phyloP scores from a whole-genome alignment of 2,329 filamentous ascomycete genomes.

The Diaporthe ampelina region DNA sequence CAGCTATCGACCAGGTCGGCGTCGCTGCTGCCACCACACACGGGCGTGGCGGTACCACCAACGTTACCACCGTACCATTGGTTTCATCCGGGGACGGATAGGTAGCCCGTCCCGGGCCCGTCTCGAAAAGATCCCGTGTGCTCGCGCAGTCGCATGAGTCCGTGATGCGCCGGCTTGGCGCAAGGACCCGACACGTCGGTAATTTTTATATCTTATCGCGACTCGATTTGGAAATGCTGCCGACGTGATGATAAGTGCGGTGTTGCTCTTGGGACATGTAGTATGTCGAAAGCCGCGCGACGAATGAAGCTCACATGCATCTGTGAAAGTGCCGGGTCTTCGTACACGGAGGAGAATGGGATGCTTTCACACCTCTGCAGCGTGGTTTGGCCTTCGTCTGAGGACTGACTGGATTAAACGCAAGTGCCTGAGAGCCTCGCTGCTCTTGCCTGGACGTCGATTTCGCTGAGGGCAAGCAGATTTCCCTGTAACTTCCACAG shows the following conservation, averaged over 20 bases:
- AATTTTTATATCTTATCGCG: not conserved
- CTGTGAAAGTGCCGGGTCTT: no score
- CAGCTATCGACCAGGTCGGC: not conserved
- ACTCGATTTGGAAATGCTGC: not conserved
- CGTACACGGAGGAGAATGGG: no score
- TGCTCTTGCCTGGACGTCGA: not conserved
- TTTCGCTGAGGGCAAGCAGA: not conserved
- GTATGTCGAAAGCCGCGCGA: not conserved
- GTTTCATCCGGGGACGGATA: slow-evolving; percentile 2
- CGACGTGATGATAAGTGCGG: not conserved
- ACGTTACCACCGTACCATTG: not conserved
- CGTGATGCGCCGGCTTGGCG: not conserved
- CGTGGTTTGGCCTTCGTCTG: no score
- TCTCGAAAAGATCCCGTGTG: slow-evolving; percentile 7
- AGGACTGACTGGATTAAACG: no score
- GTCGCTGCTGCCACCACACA: not conserved
- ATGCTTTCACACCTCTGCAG: no score
- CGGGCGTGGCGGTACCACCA: not conserved
- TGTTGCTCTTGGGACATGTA: no score
- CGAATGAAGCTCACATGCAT: no score
- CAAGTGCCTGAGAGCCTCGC: no score
- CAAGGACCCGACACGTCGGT: not conserved
- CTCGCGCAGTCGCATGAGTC: not conserved
- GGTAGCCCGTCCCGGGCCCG: not conserved
- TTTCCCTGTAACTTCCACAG: no score